Conservation (phyloP, 305 asterid species). For the Stenogyne calaminthoides region DNA sequence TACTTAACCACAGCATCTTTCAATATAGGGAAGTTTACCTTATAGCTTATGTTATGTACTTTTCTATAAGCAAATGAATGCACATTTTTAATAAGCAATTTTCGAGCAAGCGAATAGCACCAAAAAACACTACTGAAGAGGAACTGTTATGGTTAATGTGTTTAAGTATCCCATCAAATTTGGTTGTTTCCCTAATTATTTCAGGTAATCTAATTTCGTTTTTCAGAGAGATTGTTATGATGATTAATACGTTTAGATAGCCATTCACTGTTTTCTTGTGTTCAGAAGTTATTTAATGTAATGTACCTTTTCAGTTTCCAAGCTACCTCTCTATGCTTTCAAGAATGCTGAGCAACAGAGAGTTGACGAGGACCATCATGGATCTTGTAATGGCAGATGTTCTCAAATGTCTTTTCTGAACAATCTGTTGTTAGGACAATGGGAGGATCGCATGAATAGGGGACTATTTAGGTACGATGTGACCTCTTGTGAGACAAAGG, state of each 20-base stretch:
- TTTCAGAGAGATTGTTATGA: not conserved
- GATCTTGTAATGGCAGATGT: conserved; percentile 35
- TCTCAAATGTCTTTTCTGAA: conserved; percentile 46
- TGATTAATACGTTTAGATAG: not conserved
- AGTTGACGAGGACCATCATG: conserved; percentile 25
- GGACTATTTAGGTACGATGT: conserved; percentile 73
- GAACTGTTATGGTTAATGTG: not conserved
- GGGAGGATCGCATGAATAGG: conserved; percentile 66
- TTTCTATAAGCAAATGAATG: conserved; percentile 2
- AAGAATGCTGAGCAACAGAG: conserved; percentile 37
- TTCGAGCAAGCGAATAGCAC: not conserved
- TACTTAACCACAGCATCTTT: not conserved
- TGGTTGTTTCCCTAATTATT: not conserved
- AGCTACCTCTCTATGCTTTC: conserved; percentile 61
- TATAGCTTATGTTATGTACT: not conserved
- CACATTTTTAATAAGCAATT: not conserved
- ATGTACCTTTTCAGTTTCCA: conserved; percentile 42
- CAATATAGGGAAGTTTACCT: not conserved
- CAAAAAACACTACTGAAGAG: not conserved
- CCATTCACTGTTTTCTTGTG: not conserved
- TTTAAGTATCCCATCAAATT: not conserved
- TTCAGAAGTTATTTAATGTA: conserved; percentile 7
- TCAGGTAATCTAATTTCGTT: not conserved
- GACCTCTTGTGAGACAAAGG: conserved; percentile 61
- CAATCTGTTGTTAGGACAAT: conserved; percentile 52